phyloP scores from a whole-genome alignment of 495 filamentous ascomycete species.

The Filosporella fistucella region DNA sequence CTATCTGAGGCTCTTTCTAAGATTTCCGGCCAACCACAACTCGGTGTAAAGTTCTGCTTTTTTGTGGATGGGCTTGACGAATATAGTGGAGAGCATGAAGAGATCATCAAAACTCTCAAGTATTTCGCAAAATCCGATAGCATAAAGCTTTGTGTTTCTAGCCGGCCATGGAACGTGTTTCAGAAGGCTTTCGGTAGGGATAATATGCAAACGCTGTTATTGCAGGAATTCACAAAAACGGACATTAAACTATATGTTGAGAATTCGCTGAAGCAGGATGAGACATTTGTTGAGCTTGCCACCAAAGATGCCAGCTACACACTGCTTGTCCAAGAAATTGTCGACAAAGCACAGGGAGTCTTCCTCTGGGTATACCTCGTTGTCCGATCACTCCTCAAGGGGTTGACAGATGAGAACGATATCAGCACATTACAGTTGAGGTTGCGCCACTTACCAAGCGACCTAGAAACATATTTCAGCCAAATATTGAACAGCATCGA shows the following conservation, averaged over 20 bases:
- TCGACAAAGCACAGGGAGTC: constrained; percentile 16
- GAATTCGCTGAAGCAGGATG: neutral
- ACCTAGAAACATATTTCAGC: constrained; percentile 13
- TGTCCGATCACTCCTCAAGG: constrained; percentile 12
- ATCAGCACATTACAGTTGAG: constrained; percentile 8
- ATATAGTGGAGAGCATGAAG: constrained; percentile 23
- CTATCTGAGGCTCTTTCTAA: constrained; percentile 6
- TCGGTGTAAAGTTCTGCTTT: constrained; percentile 15
- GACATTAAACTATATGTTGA: neutral
- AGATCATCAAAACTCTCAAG: constrained; percentile 22
- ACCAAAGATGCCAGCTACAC: neutral
- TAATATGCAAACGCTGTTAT: constrained; percentile 16
- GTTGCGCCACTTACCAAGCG: constrained; percentile 10
- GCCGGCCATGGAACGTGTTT: constrained; percentile 28
- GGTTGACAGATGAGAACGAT: constrained; percentile 15
- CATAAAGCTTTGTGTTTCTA: constrained; percentile 32
- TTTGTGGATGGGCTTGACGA: constrained; percentile 35
- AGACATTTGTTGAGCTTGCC: neutral
- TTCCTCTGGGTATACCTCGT: constrained; percentile 25
- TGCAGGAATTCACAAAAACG: constrained; percentile 21
- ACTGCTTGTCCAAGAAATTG: neutral
- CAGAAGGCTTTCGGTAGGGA: constrained; percentile 20
- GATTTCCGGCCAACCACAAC: constrained; percentile 3
- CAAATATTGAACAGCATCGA: constrained; percentile 17
- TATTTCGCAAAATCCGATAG: neutral